A percentile compares a stretch with the other conserved stretches of the same genome.
phyloP scores from a whole-genome alignment of 2,329 filamentous ascomycete species.

The Botryotinia calthae region DNA sequence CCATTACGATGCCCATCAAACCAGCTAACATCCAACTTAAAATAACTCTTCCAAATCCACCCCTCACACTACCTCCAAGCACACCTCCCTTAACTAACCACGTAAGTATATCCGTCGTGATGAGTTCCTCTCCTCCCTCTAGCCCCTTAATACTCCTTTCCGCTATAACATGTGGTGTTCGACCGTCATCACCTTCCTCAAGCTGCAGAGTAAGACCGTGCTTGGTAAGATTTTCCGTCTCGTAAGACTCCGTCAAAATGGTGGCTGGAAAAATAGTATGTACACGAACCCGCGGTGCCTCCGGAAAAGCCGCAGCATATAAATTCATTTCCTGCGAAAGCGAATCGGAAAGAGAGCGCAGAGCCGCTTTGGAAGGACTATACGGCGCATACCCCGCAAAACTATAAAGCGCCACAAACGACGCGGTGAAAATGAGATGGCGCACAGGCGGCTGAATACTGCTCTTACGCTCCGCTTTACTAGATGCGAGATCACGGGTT shows the following conservation, averaged over 20 bases:
- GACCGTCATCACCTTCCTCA: constrained; percentile 74
- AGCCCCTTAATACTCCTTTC: constrained; percentile 64
- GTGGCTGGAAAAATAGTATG: constrained; percentile 54
- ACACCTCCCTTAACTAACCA: constrained; percentile 65
- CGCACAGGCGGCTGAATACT: constrained; percentile 33
- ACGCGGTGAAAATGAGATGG: constrained; percentile 85
- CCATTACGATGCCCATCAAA: constrained; percentile 11
- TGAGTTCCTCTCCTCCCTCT: constrained; percentile 69
- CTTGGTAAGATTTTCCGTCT: constrained; percentile 72
- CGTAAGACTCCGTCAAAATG: constrained; percentile 74
- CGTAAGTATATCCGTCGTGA: constrained; percentile 71
- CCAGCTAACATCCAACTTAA: not conserved
- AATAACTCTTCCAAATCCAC: not conserved
- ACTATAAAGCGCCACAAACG: constrained; percentile 68
- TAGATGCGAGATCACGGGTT: not conserved
- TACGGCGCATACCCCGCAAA: constrained; percentile 81
- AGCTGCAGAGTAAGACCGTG: constrained; percentile 73
- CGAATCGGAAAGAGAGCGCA: constrained; percentile 77
- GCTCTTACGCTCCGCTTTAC: not conserved
- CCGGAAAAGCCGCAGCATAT: constrained; percentile 74
- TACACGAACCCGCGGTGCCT: constrained; percentile 25
- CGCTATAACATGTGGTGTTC: constrained; percentile 76
- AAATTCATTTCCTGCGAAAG: constrained; percentile 78
- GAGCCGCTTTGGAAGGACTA: constrained; percentile 75
- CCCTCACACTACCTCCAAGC: constrained; percentile 53